phyloP scores from a whole-genome alignment of 2,329 filamentous ascomycete species.

The Delphinella strobiligena region DNA sequence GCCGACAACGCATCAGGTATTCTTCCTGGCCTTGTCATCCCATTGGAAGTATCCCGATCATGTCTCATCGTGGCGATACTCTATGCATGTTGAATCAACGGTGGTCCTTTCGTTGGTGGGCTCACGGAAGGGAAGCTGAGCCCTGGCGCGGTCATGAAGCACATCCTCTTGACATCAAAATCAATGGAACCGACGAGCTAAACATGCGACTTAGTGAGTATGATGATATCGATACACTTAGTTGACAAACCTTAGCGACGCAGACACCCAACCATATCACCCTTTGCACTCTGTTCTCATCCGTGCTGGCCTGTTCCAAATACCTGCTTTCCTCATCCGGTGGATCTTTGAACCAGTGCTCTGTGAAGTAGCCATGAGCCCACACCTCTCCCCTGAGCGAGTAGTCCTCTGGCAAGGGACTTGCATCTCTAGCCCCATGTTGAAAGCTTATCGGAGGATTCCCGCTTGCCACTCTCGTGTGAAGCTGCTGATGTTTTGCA shows the following conservation, averaged over 20 bases:
- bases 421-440: slow-evolving; percentile 30
- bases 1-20: no score
- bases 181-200: no score
- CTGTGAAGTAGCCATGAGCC: slow-evolving; percentile 46
- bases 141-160: no score
- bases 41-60: no score
- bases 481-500: slow-evolving; percentile 21
- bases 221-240: no score
- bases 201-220: no score
- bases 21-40: no score
- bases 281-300: slow-evolving; percentile 44
- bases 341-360: slow-evolving; percentile 47
- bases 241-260: slow-evolving; percentile 10
- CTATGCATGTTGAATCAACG: no score
- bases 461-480: slow-evolving; percentile 25
- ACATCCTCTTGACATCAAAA: no score
- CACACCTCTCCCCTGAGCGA: slow-evolving; percentile 52
- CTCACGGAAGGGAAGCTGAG: no score
- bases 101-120: no score
- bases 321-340: slow-evolving; percentile 57
- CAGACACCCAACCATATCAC: slow-evolving; percentile 18
- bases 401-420: slow-evolving; percentile 58
- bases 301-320: slow-evolving; percentile 50
- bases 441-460: slow-evolving; percentile 26
- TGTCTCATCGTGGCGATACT: no score